Percentiles rank a stretch among this genome's conserved stretches.
These are phyloP conservation scores for Tricholoma sp. DNA, from an alignment of 768 basidiomycete genomes.

Conservation along the genomic window DNA sequence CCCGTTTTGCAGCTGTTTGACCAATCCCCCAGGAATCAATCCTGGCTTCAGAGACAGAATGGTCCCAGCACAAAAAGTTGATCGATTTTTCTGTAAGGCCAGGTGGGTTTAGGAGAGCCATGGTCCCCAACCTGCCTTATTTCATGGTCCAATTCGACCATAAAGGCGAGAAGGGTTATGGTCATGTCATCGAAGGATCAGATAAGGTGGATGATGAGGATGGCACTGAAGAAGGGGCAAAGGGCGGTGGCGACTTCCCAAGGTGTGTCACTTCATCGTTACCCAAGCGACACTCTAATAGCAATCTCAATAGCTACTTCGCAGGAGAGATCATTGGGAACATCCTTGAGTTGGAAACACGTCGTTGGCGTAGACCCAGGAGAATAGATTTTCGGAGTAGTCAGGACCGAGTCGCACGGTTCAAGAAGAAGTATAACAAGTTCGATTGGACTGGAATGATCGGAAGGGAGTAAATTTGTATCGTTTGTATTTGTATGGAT, in stretches of 20 bases:
- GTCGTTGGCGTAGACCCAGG: constrained; percentile 79
- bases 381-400: constrained; percentile 67
- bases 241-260: constrained; percentile 90
- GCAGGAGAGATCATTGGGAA: constrained; percentile 94
- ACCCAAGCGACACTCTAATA: constrained; percentile 2
- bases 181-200: constrained; percentile 95
- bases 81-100: constrained; percentile 89
- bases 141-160: constrained; percentile 99
- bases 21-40: constrained; percentile 73
- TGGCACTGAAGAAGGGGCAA: constrained; percentile 78
- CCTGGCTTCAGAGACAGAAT: constrained; percentile 87
- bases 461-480: constrained; percentile 25
- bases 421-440: constrained; percentile 71
- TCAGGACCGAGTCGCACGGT: constrained; percentile 60
- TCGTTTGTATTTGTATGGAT: neutral
- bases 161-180: constrained; percentile 96
- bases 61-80: constrained; percentile 97
- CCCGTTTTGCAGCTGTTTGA: neutral
- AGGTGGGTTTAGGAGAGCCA: constrained; percentile 89
- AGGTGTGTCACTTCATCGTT: constrained; percentile 38
- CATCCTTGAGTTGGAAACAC: constrained; percentile 79
- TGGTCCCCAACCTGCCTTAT: constrained; percentile 97
- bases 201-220: constrained; percentile 36
- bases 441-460: constrained; percentile 83
- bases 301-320: constrained; percentile 62